Conservation (phyloP, 352 stramenopile species). For the Phytophthora pseudosyringae region DNA sequence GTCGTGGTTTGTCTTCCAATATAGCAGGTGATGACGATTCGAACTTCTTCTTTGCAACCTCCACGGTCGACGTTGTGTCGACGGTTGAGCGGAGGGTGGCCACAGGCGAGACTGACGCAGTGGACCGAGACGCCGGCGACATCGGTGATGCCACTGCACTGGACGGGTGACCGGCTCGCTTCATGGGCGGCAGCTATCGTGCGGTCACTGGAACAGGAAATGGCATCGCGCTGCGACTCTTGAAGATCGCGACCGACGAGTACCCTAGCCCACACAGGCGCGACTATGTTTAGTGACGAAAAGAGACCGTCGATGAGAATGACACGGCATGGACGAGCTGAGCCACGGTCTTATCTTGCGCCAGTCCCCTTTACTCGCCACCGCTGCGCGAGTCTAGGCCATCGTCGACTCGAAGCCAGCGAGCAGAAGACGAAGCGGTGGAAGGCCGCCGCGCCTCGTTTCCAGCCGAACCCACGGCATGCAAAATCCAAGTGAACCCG, state of each 20-base stretch:
- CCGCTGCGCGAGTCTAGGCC: not conserved
- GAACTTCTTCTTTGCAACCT: conserved; percentile 6
- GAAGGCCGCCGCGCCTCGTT: conserved; percentile 20
- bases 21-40: conserved; percentile 2
- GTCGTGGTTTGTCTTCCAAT: conserved; percentile 13
- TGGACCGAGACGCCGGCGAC: conserved; percentile 15
- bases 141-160: conserved; percentile 8
- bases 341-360: not conserved
- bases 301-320: not conserved
- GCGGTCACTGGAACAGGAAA: not conserved
- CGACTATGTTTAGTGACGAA: conserved; percentile 15
- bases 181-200: conserved; percentile 5
- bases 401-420: conserved; percentile 14
- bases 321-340: not conserved
- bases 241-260: conserved; percentile 9
- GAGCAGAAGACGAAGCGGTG: conserved; percentile 3
- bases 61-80: not conserved
- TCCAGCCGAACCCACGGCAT: conserved; percentile 16
- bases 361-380: not conserved
- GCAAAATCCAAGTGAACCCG: conserved; percentile 20
- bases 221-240: not conserved
- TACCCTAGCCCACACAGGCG: not conserved
- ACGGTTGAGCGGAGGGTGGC: conserved; percentile 39
- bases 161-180: conserved; percentile 3
- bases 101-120: conserved; percentile 15